phyloP scores from a whole-genome alignment of 78 protist genomes.

The Dictyostelium citrinum region DNA sequence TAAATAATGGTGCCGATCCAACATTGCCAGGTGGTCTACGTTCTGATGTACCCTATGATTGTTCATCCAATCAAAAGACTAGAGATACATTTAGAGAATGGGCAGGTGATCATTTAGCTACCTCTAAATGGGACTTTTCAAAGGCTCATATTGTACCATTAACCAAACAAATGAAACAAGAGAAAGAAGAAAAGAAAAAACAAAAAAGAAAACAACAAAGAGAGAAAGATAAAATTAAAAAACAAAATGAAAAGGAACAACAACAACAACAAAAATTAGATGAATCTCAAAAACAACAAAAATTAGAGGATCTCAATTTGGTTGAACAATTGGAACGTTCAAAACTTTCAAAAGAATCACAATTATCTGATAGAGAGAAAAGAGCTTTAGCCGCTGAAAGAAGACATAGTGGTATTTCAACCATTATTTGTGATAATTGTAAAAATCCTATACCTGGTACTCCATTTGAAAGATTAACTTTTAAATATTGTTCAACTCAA shows the following conservation, averaged over 20 bases:
- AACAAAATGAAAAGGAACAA: not conserved
- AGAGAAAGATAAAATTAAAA: slow-evolving; percentile 52
- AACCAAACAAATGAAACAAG: slow-evolving; percentile 46
- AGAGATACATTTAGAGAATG: slow-evolving; percentile 46
- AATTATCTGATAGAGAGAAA: slow-evolving; percentile 15
- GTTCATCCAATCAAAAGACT: not conserved
- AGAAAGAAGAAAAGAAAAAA: slow-evolving; percentile 45
- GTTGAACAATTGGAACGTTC: not conserved
- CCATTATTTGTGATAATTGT: not conserved
- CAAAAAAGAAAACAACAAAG: slow-evolving; percentile 20
- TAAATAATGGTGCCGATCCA: slow-evolving; percentile 51
- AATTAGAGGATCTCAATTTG: not conserved
- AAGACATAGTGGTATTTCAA: not conserved
- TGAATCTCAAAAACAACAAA: not conserved
- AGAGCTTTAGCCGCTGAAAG: slow-evolving; percentile 49
- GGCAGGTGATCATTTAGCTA: slow-evolving; percentile 21
- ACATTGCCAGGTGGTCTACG: not conserved
- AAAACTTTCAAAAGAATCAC: slow-evolving; percentile 10
- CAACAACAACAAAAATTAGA: not conserved
- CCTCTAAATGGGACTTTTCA: slow-evolving; percentile 3
- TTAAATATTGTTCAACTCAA: slow-evolving; percentile 21
- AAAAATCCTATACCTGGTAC: not conserved
- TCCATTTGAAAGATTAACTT: slow-evolving; percentile 46
- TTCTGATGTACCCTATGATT: slow-evolving; percentile 23
- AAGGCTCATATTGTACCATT: slow-evolving; percentile 37